Percentiles rank a stretch among this genome's conserved stretches.
Conservation (phyloP, 495 filamentous ascomycete genomes). For the Oleoguttula mirabilis region DNA sequence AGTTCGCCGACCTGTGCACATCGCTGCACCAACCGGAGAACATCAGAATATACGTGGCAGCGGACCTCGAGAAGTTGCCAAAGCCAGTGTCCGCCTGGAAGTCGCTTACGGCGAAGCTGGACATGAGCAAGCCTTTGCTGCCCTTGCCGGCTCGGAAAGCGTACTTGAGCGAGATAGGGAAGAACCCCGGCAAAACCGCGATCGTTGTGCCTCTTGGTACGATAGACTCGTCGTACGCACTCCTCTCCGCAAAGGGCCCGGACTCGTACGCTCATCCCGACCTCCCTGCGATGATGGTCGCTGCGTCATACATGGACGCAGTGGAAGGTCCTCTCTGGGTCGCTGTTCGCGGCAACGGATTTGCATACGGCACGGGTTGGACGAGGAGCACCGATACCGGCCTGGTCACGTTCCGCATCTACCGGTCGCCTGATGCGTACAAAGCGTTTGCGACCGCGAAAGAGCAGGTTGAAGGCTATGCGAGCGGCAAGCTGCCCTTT, state of each 20-base stretch:
- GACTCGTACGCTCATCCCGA: slow-evolving; percentile 60
- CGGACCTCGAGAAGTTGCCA: slow-evolving; percentile 61
- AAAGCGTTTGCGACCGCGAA: slow-evolving; percentile 72
- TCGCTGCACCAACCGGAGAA: slow-evolving; percentile 70
- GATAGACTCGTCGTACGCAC: slow-evolving; percentile 82
- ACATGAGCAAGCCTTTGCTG: slow-evolving; percentile 37
- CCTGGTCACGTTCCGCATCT: slow-evolving; percentile 67
- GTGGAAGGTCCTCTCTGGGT: slow-evolving; percentile 92
- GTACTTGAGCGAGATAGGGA: slow-evolving; percentile 59
- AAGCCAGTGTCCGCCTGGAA: slow-evolving; percentile 82
- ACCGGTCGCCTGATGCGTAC: slow-evolving; percentile 78
- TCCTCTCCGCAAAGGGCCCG: slow-evolving; percentile 62
- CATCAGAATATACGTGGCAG: slow-evolving; percentile 71
- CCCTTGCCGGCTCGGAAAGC: slow-evolving; percentile 47
- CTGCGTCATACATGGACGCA: slow-evolving; percentile 77
- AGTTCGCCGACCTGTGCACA: slow-evolving; percentile 63
- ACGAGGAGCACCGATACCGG: slow-evolving; percentile 63
- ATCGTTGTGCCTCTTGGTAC: slow-evolving; percentile 83
- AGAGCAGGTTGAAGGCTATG: slow-evolving; percentile 57
- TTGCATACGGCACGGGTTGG: slow-evolving; percentile 80
- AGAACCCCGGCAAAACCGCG: slow-evolving; percentile 56
- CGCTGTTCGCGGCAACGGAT: slow-evolving; percentile 77
- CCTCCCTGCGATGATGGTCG: slow-evolving; percentile 75
- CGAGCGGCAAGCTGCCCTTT: slow-evolving; percentile 49
- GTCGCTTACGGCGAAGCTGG: slow-evolving; percentile 36